Evolutionary conservation across 2,329 filamentous ascomycete species (phyloP).

Genomic region (Emmonsiellopsis sp.): DNA sequence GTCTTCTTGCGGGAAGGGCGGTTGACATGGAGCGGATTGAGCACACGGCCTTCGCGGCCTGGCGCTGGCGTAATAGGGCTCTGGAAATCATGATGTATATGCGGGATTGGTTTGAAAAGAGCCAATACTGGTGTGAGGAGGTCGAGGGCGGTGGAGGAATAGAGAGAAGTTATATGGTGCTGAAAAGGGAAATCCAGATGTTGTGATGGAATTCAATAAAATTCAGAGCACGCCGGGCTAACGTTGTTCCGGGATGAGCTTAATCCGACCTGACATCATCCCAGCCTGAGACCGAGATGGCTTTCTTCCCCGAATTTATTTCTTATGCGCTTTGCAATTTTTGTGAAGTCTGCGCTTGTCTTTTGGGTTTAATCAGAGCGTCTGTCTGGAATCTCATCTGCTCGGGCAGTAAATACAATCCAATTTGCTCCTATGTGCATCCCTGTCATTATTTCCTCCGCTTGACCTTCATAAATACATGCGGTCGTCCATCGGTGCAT

Average conservation of each 20-base stretch:
- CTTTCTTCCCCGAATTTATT: not conserved
- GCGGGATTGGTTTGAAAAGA: not conserved
- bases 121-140: not conserved
- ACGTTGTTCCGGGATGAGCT: not conserved
- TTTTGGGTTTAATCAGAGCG: no score
- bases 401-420: not conserved
- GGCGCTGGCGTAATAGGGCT: constrained; percentile 32
- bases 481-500: not conserved
- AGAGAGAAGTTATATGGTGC: not conserved
- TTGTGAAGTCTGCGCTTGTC: not conserved
- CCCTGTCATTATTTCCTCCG: not conserved
- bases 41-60: constrained; percentile 27
- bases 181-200: not conserved
- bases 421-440: not conserved
- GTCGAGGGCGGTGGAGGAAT: not conserved
- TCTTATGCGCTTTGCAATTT: not conserved
- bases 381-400: no score
- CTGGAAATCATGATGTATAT: constrained; percentile 30
- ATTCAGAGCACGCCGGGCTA: not conserved
- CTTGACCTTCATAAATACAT: not conserved
- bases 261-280: not conserved
- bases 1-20: constrained; percentile 23
- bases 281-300: not conserved
- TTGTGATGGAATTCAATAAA: constrained; percentile 1
- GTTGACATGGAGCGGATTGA: constrained; percentile 24